Percentiles rank a stretch among this genome's conserved stretches.
phyloP scores from a whole-genome alignment of 768 basidiomycete genomes.

The Amanita inopinata region DNA sequence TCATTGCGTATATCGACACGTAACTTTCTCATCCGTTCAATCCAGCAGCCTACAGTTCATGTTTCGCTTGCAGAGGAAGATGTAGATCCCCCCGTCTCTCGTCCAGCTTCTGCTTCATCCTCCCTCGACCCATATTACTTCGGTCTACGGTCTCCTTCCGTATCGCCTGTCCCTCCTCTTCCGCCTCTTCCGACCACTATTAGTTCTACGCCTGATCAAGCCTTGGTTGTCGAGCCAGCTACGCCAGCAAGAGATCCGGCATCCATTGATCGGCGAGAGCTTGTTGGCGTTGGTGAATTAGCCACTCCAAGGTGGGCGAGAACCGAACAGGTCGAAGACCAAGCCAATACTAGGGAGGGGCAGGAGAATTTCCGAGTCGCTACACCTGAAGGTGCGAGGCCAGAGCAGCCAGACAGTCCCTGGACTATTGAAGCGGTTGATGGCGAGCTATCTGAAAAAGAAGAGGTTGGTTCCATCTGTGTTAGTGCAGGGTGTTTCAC shows the following conservation, averaged over 20 bases:
- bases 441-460: slow-evolving; percentile 62
- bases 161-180: slow-evolving; percentile 49
- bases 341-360: slow-evolving; percentile 19
- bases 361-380: slow-evolving; percentile 34
- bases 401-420: slow-evolving; percentile 65
- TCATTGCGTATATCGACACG: slow-evolving; percentile 14
- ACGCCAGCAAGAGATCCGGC: slow-evolving; percentile 75
- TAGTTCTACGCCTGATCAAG: slow-evolving; percentile 56
- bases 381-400: slow-evolving; percentile 24
- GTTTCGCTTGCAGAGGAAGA: neutral
- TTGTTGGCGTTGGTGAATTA: slow-evolving; percentile 93
- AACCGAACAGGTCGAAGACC: slow-evolving; percentile 31
- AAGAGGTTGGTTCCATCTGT: slow-evolving; percentile 41
- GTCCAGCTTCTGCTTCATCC: slow-evolving; percentile 67
- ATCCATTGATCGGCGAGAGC: slow-evolving; percentile 72
- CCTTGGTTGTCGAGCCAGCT: slow-evolving; percentile 38
- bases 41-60: slow-evolving; percentile 12
- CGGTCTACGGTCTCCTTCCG: slow-evolving; percentile 58
- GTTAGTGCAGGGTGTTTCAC: slow-evolving; percentile 4
- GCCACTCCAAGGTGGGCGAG: slow-evolving; percentile 91
- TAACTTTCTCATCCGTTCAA: slow-evolving; percentile 13
- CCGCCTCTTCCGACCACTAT: slow-evolving; percentile 30
- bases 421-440: slow-evolving; percentile 88
- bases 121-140: slow-evolving; percentile 89
- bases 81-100: slow-evolving; percentile 38